Conservation (phyloP, 129 eudicot species). For the Calendula officinalis region DNA sequence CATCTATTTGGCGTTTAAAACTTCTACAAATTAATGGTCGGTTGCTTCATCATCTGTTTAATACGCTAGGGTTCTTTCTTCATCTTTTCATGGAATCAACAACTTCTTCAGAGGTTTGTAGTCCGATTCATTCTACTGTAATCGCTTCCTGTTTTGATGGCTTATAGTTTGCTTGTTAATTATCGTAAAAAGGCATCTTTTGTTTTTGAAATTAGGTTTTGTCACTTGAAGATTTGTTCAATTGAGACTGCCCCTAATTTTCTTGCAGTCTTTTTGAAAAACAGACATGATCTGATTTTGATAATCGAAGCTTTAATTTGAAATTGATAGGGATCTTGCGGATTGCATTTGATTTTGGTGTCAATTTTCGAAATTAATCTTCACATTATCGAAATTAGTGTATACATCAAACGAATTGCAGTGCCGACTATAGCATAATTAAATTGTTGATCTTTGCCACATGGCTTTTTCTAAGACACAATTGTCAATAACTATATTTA, state of each 20-base stretch:
- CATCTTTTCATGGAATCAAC: slow-evolving; percentile 8
- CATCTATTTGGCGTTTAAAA: too few relatives aligned
- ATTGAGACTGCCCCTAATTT: background rate
- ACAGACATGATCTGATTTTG: background rate
- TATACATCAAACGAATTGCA: background rate
- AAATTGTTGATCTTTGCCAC: background rate
- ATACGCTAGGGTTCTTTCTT: slow-evolving; percentile 19
- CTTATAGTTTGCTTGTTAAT: background rate
- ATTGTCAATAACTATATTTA: too few relatives aligned
- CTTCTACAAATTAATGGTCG: too few relatives aligned
- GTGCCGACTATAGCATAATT: background rate
- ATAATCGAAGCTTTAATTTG: slow-evolving; percentile 7
- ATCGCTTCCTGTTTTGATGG: background rate
- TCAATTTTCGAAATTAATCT: slow-evolving; percentile 2
- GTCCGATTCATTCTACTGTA: background rate
- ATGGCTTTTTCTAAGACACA: background rate
- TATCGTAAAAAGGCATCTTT: background rate
- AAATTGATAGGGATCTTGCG: background rate
- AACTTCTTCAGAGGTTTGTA: slow-evolving; percentile 28
- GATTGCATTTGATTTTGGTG: slow-evolving; percentile 6
- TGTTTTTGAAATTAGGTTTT: background rate
- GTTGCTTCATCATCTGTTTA: background rate
- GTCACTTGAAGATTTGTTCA: background rate
- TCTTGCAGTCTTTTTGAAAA: background rate
- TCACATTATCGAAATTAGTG: background rate